These are phyloP conservation scores for Begonia peltatifolia DNA, from an alignment of 306 rosid genomes.

Conservation along the genomic window DNA sequence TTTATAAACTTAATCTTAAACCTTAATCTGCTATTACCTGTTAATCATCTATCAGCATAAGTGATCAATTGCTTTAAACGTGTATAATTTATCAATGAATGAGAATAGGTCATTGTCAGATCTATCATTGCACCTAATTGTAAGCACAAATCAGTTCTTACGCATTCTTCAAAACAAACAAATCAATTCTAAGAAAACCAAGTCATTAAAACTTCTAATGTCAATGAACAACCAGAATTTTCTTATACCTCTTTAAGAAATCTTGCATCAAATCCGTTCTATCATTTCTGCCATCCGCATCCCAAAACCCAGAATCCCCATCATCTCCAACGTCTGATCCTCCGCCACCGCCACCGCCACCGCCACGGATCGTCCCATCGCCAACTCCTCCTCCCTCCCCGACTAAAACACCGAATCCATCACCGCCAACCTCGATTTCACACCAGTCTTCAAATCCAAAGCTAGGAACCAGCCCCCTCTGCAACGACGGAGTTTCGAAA, in stretches of 20 bases:
- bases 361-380: conserved; percentile 32
- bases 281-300: conserved; percentile 12
- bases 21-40: no score
- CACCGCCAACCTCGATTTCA: conserved; percentile 3
- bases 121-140: no score
- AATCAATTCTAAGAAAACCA: not conserved
- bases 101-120: no score
- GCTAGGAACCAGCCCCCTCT: no score
- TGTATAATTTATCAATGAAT: no score
- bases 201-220: not conserved
- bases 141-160: no score
- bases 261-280: conserved; percentile 49
- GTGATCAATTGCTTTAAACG: no score
- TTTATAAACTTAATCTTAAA: no score
- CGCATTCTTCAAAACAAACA: no score
- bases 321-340: conserved; percentile 21
- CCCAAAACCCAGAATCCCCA: conserved; percentile 4
- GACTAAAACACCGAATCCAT: conserved; percentile 8
- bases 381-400: not conserved
- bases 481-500: no score
- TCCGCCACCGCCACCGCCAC: conserved; percentile 9
- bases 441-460: no score
- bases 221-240: not conserved
- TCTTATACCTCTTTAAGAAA: conserved; percentile 61
- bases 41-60: no score